Percentiles rank a stretch among this genome's conserved stretches.
These are phyloP conservation scores for Acorus calamus DNA, from an alignment of 106 monocot species.

Conservation along the genomic window DNA sequence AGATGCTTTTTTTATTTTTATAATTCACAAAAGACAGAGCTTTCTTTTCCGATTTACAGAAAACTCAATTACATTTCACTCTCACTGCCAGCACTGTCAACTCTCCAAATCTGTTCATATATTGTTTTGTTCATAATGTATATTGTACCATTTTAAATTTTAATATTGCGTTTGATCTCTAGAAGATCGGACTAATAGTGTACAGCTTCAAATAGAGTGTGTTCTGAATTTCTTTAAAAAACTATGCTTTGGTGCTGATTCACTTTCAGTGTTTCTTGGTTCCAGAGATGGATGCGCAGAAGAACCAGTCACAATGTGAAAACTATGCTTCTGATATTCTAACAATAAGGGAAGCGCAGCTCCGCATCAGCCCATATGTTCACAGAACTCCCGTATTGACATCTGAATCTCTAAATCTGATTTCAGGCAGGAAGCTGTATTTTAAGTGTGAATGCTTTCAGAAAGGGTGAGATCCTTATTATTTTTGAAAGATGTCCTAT, in stretches of 20 bases:
- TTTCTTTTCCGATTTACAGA: no score
- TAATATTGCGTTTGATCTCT: no score
- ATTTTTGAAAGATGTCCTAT: neutral
- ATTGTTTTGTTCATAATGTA: no score
- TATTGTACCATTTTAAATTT: no score
- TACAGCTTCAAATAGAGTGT: no score
- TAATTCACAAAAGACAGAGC: no score
- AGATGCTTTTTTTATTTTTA: no score
- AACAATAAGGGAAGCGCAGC: conserved; percentile 68
- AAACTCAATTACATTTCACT: no score
- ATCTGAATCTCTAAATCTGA: conserved; percentile 43
- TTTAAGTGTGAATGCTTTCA: conserved; percentile 97
- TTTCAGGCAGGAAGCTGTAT: conserved; percentile 51
- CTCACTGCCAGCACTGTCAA: neutral
- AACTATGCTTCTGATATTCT: conserved; percentile 73
- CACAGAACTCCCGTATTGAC: conserved; percentile 75
- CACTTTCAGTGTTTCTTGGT: no score
- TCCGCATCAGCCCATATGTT: conserved; percentile 57
- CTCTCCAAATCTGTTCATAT: no score
- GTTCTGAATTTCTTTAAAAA: neutral
- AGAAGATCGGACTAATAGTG: no score
- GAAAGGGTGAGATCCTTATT: conserved; percentile 55
- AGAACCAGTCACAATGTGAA: conserved; percentile 14
- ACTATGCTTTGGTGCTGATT: no score
- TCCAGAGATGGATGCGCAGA: neutral